Evolutionary conservation across 169 alveolate genomes (phyloP), one percentile per base, ranked within the genome.

Genomic region (Plasmodium vinckei): DNA sequence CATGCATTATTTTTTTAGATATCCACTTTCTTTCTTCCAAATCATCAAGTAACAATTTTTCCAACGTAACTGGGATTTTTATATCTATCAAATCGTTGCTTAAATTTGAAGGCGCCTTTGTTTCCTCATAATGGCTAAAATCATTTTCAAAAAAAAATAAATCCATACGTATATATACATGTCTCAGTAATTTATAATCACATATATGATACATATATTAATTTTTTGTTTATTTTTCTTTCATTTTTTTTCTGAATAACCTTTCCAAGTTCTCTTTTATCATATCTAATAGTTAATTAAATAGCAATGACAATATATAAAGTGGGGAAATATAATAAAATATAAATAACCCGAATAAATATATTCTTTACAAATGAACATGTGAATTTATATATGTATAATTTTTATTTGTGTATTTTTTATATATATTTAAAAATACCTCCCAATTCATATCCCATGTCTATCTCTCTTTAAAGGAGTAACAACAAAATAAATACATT

Each of bases 1-100:
- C 88, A 46, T 47, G 33, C 15, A 77, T 42, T 9, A 69, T 68
- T n/a, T 77, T 77, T 49, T 64, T 77, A 9, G 88, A 77, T 42
- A 64, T 42, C 88, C 88, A 77, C 39, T 44, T 77, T 57, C 73
- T 44, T 56, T 77, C 88, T 63, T 63, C 77, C 61, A 77, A 39
- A 77, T 77, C 88, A 12, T 77, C 88, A 73, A 77, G 63, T 15
- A 77, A n/a, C 23, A 77, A 23, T 44, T 77, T 77, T 63, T 77
- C 88, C 59, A 77, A 27, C 46, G 21, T 63, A 10, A 25, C 33
- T 9, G 88, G 88, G 5, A 77, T 77, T 61, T 77, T 77, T 13
- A 64, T 23, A 64, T 77, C 75, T 65, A 77, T 23, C 67, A 77
- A 77, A 77, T 77, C 88, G 15, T 46, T 69, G 33, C 88, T 77